Evolutionary conservation across 495 filamentous ascomycete genomes (phyloP).

Genomic region (Aspergillus conjunctus): DNA sequence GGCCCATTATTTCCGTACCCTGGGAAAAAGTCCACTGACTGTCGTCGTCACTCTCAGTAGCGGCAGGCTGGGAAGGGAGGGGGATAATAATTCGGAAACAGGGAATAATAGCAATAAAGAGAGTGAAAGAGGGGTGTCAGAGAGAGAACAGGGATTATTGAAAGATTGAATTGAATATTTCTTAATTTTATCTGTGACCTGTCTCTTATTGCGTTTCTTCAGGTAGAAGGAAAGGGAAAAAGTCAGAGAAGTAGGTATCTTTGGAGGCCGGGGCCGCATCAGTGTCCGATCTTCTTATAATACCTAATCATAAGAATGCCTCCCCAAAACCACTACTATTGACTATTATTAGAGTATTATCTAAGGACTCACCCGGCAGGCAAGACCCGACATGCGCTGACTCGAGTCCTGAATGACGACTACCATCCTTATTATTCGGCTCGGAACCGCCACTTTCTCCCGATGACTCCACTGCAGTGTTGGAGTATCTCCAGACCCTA

Average conservation of each 20-base stretch:
- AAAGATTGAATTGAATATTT: no score
- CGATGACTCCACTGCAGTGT: constrained; percentile 7
- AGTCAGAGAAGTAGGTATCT: neutral
- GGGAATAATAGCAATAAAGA: neutral
- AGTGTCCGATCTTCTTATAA: no score
- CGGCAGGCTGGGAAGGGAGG: no score
- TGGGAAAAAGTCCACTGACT: neutral
- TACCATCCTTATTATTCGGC: neutral
- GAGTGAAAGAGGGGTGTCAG: no score
- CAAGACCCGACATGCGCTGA: constrained; percentile 24
- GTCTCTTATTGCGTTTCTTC: neutral
- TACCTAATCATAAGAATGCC: neutral
- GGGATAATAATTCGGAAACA: no score
- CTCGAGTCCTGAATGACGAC: neutral
- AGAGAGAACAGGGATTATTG: no score
- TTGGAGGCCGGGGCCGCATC: no score
- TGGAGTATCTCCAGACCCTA: neutral
- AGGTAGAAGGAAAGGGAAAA: neutral
- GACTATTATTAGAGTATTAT: neutral
- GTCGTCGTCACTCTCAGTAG: neutral
- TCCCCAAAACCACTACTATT: neutral
- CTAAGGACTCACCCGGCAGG: constrained; percentile 10
- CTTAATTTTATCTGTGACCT: no score
- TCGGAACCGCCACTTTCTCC: constrained; percentile 1
- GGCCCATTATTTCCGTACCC: neutral